phyloP scores from a whole-genome alignment of 2,329 filamentous ascomycete genomes.

The Ascochyta rabiei region DNA sequence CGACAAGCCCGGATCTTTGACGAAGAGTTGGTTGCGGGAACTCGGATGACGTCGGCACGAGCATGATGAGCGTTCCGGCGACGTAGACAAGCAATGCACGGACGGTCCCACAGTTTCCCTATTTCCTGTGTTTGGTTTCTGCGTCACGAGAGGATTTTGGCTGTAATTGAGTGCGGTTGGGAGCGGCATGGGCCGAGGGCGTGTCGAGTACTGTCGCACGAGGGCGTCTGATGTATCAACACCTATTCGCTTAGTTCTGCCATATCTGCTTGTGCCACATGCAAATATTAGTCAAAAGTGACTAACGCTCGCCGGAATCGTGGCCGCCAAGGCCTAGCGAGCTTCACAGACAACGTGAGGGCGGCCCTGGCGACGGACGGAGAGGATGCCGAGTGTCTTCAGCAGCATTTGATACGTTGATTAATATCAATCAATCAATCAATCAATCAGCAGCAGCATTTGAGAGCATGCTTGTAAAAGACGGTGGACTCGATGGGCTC shows the following conservation, averaged over 20 bases:
- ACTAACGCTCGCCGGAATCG: conserved; percentile 10
- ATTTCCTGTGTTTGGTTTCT: conserved; percentile 15
- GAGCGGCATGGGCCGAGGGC: conserved; percentile 10
- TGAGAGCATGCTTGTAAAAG: background rate
- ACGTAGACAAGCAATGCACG: conserved; percentile 12
- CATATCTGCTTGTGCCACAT: conserved; percentile 13
- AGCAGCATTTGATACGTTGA: background rate
- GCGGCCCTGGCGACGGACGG: background rate
- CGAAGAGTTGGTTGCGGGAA: conserved; percentile 22
- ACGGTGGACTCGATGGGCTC: background rate
- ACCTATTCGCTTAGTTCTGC: conserved; percentile 23
- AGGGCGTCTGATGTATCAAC: conserved; percentile 38
- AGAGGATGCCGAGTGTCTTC: background rate
- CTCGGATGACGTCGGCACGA: conserved; percentile 22
- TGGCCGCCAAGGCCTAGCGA: conserved; percentile 5
- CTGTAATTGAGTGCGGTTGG: conserved; percentile 8
- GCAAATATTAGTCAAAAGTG: conserved; percentile 16
- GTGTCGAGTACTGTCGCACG: conserved; percentile 10
- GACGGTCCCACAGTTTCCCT: conserved; percentile 10
- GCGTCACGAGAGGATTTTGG: conserved; percentile 4
- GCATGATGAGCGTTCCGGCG: conserved; percentile 15
- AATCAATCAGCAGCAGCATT: background rate
- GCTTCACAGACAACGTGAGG: background rate
- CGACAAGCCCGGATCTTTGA: conserved; percentile 29
- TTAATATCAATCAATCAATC: no score